Evolutionary conservation across 2,329 filamentous ascomycete species (phyloP).

Genomic region (Grosmannia huntii): DNA sequence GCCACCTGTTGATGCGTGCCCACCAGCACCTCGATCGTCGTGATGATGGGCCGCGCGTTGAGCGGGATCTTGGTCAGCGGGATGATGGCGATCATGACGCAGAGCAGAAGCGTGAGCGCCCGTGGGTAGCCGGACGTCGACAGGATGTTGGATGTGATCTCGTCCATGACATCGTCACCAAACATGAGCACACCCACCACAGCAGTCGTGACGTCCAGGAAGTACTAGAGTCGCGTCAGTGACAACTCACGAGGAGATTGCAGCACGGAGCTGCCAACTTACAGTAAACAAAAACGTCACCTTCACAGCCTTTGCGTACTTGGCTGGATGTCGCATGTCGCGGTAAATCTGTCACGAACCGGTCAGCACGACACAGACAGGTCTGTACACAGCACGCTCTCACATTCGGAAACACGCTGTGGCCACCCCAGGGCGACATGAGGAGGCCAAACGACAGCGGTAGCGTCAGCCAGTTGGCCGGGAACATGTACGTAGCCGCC

Average conservation of each 20-base stretch:
- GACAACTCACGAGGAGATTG: background rate
- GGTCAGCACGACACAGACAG: background rate
- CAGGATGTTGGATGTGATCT: conserved; percentile 85
- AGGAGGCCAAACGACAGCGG: conserved; percentile 82
- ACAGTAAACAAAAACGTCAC: conserved; percentile 16
- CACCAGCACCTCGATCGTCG: conserved; percentile 67
- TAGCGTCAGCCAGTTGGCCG: conserved; percentile 73
- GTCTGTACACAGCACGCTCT: conserved; percentile 8
- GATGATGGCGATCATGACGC: conserved; percentile 80
- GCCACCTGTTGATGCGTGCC: conserved; percentile 49
- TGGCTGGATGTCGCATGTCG: conserved; percentile 62
- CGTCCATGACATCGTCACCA: conserved; percentile 73
- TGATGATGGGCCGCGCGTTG: conserved; percentile 77
- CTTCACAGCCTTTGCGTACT: conserved; percentile 42
- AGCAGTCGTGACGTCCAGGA: conserved; percentile 71
- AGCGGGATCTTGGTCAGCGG: conserved; percentile 91
- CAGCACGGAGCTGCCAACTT: conserved; percentile 15
- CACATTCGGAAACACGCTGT: conserved; percentile 67
- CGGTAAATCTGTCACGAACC: conserved; percentile 35
- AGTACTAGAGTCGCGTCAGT: conserved; percentile 35
- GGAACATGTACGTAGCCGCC: conserved; percentile 68
- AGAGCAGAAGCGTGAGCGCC: conserved; percentile 63
- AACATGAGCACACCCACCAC: conserved; percentile 89
- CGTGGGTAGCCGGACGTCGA: conserved; percentile 60
- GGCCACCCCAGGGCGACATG: conserved; percentile 60